Base-by-base conservation (phyloP, 208 protist species). In the Leishmania braziliensis region DNA sequence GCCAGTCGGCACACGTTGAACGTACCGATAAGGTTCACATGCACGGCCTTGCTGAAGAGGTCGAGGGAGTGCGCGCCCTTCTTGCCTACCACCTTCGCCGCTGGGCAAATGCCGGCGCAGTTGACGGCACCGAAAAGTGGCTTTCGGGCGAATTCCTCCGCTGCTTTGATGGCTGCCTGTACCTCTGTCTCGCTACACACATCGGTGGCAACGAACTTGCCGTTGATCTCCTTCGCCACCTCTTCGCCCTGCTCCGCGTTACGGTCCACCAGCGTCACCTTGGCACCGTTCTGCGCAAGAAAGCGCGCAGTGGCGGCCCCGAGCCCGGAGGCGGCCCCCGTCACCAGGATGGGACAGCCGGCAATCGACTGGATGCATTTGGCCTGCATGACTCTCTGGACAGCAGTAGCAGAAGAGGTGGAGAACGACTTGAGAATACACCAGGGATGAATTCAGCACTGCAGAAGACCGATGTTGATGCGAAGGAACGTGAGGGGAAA, bases 21-120 rank as follows among this genome's bases (percentile, higher is more conserved):
- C 33, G 94, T 94, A 56, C 94, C 94, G 43, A 90, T 62, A 16
- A 97, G 75, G 81, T 97, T 97, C 26, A 97, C 86, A 29, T 89
- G 76, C 26, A 97, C n/a, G 16, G 92, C 84, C 75, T 83, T 87
- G 65, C 70, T 48, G 71, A 93, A 97, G 68, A 88, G 36, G 39
- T 92, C 87, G 6, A 97, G 76, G 54, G 81, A 43, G 76, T 90
- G 84, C 26, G 78, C 54, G 39, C 90, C 89, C 54, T 91, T 83
- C 72, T 84, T 78, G 54, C 83, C 77, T 48, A 90, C 54, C 48
- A 90, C 78, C 79, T 84, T 87, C 54, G 74, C 81, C 0, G 88
- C 81, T 33, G 62, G 73, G 68, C 66, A 75, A 56, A 97, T 84
- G 48, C 93, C 94, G 36, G 93, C 94, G 77, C 92, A 96, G 82